Evolutionary conservation across 1,284 basidiomycete species (phyloP).

Genomic region (Hypsizygus ulmarius): DNA sequence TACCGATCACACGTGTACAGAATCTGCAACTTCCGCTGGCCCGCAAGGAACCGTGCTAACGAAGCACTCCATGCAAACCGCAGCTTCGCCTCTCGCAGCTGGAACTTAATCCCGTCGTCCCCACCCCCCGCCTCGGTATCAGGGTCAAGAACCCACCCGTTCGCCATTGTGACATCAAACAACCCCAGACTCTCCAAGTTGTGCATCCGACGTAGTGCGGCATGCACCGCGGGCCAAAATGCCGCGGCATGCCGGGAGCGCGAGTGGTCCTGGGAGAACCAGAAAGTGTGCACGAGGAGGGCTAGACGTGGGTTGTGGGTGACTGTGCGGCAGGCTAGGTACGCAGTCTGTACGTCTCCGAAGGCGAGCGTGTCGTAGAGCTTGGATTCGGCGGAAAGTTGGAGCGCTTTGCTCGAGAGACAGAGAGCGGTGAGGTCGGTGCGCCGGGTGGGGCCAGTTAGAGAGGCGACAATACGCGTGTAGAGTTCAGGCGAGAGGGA

Average conservation of each 20-base stretch:
- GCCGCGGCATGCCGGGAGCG: conserved; percentile 16
- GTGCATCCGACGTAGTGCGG: conserved; percentile 24
- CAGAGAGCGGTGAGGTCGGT: conserved; percentile 26
- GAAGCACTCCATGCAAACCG: conserved; percentile 30
- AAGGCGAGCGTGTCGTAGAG: conserved; percentile 27
- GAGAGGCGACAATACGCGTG: conserved; percentile 23
- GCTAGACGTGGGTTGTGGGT: conserved; percentile 22
- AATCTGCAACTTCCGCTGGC: conserved; percentile 23
- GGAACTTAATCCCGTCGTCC: conserved; percentile 23
- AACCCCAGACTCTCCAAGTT: conserved; percentile 29
- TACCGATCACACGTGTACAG: conserved; percentile 26
- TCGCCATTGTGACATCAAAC: conserved; percentile 25
- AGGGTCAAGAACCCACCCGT: conserved; percentile 31
- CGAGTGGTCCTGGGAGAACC: conserved; percentile 24
- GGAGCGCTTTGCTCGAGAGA: conserved; percentile 31
- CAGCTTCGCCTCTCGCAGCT: conserved; percentile 28
- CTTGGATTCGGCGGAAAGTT: conserved; percentile 27
- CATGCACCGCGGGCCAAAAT: conserved; percentile 29
- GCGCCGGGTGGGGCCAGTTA: conserved; percentile 13
- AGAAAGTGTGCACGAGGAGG: conserved; percentile 26
- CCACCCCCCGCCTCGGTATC: conserved; percentile 15
- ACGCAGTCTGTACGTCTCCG: conserved; percentile 20
- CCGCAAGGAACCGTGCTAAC: conserved; percentile 27
- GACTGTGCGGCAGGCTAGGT: conserved; percentile 25
- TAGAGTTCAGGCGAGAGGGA: conserved; percentile 30